Conservation (phyloP, 305 asterid species). For the Striga hermonthica region DNA sequence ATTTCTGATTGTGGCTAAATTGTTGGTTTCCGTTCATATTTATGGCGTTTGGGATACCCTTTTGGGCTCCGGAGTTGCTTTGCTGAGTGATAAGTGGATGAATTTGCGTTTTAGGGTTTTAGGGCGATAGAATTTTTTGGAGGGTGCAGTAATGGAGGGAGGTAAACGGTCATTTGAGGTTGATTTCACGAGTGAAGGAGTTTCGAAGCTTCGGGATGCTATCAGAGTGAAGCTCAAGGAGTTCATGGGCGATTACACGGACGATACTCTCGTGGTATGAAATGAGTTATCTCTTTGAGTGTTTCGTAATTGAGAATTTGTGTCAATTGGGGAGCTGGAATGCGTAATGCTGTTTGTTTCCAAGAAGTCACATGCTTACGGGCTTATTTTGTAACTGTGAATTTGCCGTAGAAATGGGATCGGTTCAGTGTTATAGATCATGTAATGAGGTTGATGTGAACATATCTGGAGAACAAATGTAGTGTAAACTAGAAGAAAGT, state of each 20-base stretch:
- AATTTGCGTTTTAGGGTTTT: conserved; percentile 34
- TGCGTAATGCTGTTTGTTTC: no score
- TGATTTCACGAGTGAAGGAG: conserved; percentile 63
- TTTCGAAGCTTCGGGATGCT: conserved; percentile 55
- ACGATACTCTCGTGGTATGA: conserved; percentile 89
- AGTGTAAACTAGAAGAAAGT: no score
- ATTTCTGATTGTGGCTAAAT: conserved; percentile 7
- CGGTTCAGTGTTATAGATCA: no score
- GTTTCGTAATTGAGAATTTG: conserved; percentile 9
- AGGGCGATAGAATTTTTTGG: conserved; percentile 24
- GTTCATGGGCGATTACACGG: conserved; percentile 93
- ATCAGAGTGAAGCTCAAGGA: conserved; percentile 79
- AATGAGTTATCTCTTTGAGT: conserved; percentile 5
- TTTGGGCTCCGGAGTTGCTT: conserved; percentile 17
- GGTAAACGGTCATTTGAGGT: conserved; percentile 71
- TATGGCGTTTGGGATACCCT: conserved; percentile 17
- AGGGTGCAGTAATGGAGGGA: conserved; percentile 45
- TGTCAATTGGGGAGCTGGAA: conserved; percentile 4
- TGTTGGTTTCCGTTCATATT: not conserved
- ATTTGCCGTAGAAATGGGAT: not conserved
- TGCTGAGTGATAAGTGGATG: conserved; percentile 19
- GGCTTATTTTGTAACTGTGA: not conserved
- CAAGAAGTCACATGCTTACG: no score
- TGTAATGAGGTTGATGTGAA: no score
- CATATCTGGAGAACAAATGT: no score